Conservation (phyloP, 305 asterid genomes). For the Andrographis paniculata region DNA sequence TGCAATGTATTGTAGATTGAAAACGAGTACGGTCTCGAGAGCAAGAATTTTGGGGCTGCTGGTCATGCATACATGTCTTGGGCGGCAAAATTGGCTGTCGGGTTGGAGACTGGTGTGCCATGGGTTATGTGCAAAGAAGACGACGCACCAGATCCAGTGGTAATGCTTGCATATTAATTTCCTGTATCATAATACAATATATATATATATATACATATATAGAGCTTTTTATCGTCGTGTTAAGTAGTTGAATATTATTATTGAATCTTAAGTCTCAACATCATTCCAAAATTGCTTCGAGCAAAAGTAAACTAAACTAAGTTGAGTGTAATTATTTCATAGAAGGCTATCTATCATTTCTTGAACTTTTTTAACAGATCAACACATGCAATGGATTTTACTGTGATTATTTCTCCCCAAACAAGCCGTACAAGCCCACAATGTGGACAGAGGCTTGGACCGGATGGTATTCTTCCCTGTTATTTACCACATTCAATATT, state of each 20-base stretch:
- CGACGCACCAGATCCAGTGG: slow-evolving; percentile 98
- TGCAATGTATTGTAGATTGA: slow-evolving; percentile 68
- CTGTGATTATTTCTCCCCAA: slow-evolving; percentile 85
- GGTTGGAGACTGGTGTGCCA: slow-evolving; percentile 73
- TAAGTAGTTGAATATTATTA: too few relatives aligned
- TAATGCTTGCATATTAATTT: too few relatives aligned
- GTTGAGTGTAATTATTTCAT: too few relatives aligned
- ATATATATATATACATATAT: too few relatives aligned
- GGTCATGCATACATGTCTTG: slow-evolving; percentile 72
- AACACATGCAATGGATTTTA: slow-evolving; percentile 96
- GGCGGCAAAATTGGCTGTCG: slow-evolving; percentile 95
- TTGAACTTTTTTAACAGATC: slow-evolving; percentile 54
- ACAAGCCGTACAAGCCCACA: slow-evolving; percentile 80
- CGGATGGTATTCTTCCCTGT: slow-evolving; percentile 59
- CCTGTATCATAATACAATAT: too few relatives aligned
- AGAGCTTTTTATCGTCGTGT: too few relatives aligned
- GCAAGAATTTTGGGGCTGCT: slow-evolving; percentile 44
- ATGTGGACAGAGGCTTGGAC: slow-evolving; percentile 99
- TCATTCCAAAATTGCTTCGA: too few relatives aligned
- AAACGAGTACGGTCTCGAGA: slow-evolving; percentile 77
- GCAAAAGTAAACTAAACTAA: too few relatives aligned
- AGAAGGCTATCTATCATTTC: neutral
- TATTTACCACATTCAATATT: neutral
- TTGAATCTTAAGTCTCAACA: too few relatives aligned
- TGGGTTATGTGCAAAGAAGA: slow-evolving; percentile 97